Evolutionary conservation across 1,284 basidiomycete genomes (phyloP), one percentile per base, ranked within the genome.

Genomic region (Malassezia globosa): DNA sequence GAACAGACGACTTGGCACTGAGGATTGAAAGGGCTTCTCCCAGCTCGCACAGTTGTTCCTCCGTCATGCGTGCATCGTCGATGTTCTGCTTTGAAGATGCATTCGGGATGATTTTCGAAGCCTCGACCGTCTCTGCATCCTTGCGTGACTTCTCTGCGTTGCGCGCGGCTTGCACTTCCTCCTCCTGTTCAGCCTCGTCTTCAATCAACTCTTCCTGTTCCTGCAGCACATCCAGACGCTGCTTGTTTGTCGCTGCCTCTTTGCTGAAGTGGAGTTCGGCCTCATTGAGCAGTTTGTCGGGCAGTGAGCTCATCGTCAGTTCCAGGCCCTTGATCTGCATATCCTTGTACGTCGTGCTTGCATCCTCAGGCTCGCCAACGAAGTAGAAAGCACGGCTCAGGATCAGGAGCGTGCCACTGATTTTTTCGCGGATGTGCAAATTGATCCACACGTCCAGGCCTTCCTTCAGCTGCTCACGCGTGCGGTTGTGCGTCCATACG

Each of bases 171-270:
- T 87, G 84, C 72, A 94, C 90, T 73, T 94, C 90, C 70, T 77
- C 60, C 64, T 97, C 94, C 74, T 97, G 92, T 72, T 95, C 92
- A 58, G 90, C 82, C 74, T 97, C 92, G 72, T 96, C 92, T 73
- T 96, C 90, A 70, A 99, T 99, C 54, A 99, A 84, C 73, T 97
- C 92, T 72, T 97, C 88, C 74, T 97, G 92, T 72, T 99, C 87
- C 67, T 94, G 85, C 72, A 99, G 76, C 7, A 99, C 92, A 62
- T 95, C 92, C 51, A 97, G 80, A 74, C 92, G 89, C 77, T 96
- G 87, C 77, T 95, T 94, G 79, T 95, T 95, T 63, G 82, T 87
- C 13, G 89, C 86, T 46, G 85, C 84, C 43, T 94, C 88, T 48
- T 83, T 85, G 64, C 88, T 87, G 37, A 96, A 89, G 73, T 89